Evolutionary conservation across 2,329 filamentous ascomycete species (phyloP).

Genomic region (Neofusicoccum ribis): DNA sequence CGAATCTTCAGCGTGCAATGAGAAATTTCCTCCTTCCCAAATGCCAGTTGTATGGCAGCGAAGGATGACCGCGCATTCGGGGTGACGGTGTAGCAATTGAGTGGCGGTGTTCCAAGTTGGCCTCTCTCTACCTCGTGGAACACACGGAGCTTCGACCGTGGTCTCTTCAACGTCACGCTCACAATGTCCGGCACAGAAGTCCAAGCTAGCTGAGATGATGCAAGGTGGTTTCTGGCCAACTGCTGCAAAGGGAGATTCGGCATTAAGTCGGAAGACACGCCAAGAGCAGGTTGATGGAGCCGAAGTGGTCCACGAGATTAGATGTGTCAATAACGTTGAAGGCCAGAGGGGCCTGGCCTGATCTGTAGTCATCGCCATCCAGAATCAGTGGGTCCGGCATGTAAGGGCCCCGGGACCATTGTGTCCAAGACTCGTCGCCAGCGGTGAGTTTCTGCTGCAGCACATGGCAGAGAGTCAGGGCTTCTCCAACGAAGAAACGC

Average conservation of each 20-base stretch:
- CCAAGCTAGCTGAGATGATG: slow-evolving; percentile 23
- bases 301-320: slow-evolving; percentile 47
- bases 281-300: slow-evolving; percentile 46
- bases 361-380: slow-evolving; percentile 45
- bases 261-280: slow-evolving; percentile 16
- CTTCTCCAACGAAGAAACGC: slow-evolving; percentile 52
- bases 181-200: slow-evolving; percentile 22
- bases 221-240: not conserved
- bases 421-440: slow-evolving; percentile 25
- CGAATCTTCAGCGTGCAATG: slow-evolving; percentile 19
- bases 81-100: slow-evolving; percentile 21
- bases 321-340: slow-evolving; percentile 61
- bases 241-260: not conserved
- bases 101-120: slow-evolving; percentile 18
- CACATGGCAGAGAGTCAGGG: slow-evolving; percentile 53
- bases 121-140: slow-evolving; percentile 14
- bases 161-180: slow-evolving; percentile 25
- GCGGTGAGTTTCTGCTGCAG: slow-evolving; percentile 42
- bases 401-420: slow-evolving; percentile 38
- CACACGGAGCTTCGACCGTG: slow-evolving; percentile 17
- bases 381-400: slow-evolving; percentile 45
- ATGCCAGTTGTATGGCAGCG: slow-evolving; percentile 23
- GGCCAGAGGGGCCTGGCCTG: slow-evolving; percentile 28
- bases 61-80: slow-evolving; percentile 16
- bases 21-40: slow-evolving; percentile 20